Base-by-base conservation (phyloP, 441 rosid genomes). In the Manihot esculenta region DNA sequence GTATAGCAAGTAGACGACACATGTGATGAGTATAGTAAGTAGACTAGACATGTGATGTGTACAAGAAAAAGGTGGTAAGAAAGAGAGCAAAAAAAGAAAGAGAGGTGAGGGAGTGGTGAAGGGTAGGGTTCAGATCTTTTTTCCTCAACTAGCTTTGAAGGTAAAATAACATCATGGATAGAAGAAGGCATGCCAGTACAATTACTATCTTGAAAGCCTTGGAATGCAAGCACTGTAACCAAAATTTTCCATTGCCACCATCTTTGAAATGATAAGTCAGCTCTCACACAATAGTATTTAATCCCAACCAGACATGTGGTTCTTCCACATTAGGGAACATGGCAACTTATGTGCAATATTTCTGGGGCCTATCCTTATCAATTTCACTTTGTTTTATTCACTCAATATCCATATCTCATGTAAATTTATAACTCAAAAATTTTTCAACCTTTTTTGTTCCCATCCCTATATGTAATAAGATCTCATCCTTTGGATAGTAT, bases 351-450 rank as follows among this genome's bases (percentile, higher is more conserved):
- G 70, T 75, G 62, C 60, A 49, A 50, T 76, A 47, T 66, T 71
- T 83, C 6, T 77, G 82, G 86, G 78, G 71, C 76, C 70, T 80
- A 57, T 69, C 24, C 41, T 76, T 84, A 68, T 79, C 71, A 5
- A 56, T 82, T 42, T 70, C 78, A 62, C 76, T 77, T 62, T 59
- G 15, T 82, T 78, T 76, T 65, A 9, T 57, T 72, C 76, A 38
- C 71, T 74, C 85, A 42, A 47, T 65, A 10, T 72, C 81, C 50
- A 23, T 74, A 45, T 72, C 84, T 51, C 79, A 80, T 57, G 82
- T 81, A 72, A 48, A 44, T 73, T 69, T 60, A 20, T 50, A 24
- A 9, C 18, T 66, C 27, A 57, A 27, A 73, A 61, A 48, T 60
- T 54, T 54, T 30, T 78, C 44, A 3, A 15, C 21, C 14, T 54